phyloP scores from a whole-genome alignment of 2,329 filamentous ascomycete species.

The Colletotrichum graminicola region DNA sequence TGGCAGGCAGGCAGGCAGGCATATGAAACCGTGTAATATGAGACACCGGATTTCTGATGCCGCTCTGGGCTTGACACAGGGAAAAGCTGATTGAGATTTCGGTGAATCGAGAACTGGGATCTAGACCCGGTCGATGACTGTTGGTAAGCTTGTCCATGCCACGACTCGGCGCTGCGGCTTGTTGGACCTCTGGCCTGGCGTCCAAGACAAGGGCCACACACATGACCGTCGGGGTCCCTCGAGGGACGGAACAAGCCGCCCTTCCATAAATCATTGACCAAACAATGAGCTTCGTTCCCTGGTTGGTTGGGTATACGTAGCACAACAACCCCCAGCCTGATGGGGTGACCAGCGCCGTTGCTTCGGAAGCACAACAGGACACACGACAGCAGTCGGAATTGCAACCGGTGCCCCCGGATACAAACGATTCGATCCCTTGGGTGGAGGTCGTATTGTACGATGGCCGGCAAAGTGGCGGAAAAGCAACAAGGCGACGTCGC shows the following conservation, averaged over 20 bases:
- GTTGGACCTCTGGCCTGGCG: not conserved
- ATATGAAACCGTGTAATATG: conserved; percentile 31
- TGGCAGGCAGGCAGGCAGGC: not conserved
- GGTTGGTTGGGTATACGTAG: not conserved
- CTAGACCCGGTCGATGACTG: conserved; percentile 1
- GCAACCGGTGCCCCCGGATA: conserved; percentile 5
- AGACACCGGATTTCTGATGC: conserved; percentile 27
- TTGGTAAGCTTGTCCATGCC: conserved; percentile 21
- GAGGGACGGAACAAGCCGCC: conserved; percentile 12
- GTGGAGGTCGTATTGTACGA: conserved; percentile 2
- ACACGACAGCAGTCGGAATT: conserved; percentile 5
- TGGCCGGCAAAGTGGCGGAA: not conserved
- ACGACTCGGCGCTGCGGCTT: not conserved
- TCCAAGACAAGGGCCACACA: not conserved
- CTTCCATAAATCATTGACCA: not conserved
- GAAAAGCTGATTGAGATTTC: conserved; percentile 9
- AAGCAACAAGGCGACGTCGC: not conserved
- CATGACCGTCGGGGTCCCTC: not conserved
- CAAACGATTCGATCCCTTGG: conserved; percentile 2
- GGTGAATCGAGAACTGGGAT: conserved; percentile 19
- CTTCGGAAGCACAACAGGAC: conserved; percentile 1
- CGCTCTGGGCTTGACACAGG: conserved; percentile 1
- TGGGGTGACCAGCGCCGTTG: conserved; percentile 5
- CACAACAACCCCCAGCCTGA: conserved; percentile 2
- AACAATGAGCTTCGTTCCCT: not conserved